These are phyloP conservation scores for Ceratobasidium papillatum DNA, from an alignment of 1,284 basidiomycete species.

Conservation along the genomic window DNA sequence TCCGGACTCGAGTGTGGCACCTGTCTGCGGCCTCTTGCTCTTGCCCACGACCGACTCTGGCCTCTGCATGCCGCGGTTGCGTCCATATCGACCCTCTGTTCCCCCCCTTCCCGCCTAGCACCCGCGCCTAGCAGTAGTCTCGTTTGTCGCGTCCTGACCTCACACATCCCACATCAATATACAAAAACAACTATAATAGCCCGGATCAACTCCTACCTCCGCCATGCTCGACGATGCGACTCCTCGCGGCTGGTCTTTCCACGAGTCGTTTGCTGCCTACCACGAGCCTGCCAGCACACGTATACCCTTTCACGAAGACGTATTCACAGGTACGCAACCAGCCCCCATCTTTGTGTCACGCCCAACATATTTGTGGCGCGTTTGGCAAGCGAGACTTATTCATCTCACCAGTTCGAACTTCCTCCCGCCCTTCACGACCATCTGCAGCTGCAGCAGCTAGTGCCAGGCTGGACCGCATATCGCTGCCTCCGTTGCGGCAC, in stretches of 20 bases:
- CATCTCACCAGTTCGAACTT: conserved; percentile 24
- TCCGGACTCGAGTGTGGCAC: conserved; percentile 19
- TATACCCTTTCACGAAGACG: conserved; percentile 4
- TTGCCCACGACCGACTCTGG: neutral
- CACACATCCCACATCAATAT: neutral
- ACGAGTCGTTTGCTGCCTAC: conserved; percentile 19
- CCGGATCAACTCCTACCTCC: conserved; percentile 40
- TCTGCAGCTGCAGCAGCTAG: neutral
- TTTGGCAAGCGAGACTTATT: conserved; percentile 21
- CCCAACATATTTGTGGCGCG: conserved; percentile 39
- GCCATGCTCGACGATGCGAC: conserved; percentile 35
- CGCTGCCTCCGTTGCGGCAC: neutral
- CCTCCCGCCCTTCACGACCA: neutral
- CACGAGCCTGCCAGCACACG: conserved; percentile 29
- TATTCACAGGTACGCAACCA: conserved; percentile 22
- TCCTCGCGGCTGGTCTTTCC: conserved; percentile 27
- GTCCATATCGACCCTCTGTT: neutral
- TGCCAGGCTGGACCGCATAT: conserved; percentile 14
- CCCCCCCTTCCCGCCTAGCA: neutral
- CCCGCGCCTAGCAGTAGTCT: neutral
- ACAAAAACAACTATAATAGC: conserved; percentile 1
- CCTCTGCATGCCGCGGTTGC: neutral
- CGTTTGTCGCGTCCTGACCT: neutral
- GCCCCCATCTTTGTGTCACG: neutral
- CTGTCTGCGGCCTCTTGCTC: neutral